Evolutionary conservation across 352 stramenopile species (phyloP).

Genomic region (Globisporangium paroecandrum): DNA sequence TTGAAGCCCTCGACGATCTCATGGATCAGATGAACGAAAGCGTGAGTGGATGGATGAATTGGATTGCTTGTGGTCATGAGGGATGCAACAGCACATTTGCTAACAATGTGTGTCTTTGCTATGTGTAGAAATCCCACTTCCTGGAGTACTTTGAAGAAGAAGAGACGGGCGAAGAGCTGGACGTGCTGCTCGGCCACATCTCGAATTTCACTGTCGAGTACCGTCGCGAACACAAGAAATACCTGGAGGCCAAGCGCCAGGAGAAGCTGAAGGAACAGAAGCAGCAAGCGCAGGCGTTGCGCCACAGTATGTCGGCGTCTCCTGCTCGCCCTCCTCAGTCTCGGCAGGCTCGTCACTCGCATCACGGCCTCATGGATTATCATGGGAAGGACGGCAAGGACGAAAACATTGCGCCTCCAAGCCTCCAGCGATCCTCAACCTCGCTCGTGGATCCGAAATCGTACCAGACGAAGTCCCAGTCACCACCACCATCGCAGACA

Average conservation of each 20-base stretch:
- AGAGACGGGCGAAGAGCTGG: constrained; percentile 71
- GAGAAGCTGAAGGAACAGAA: constrained; percentile 26
- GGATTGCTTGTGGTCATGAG: not conserved
- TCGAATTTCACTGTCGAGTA: constrained; percentile 76
- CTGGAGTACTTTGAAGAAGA: constrained; percentile 85
- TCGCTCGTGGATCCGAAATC: constrained; percentile 5
- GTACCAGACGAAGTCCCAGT: constrained; percentile 1
- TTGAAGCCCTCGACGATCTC: constrained; percentile 43
- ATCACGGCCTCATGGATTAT: constrained; percentile 12
- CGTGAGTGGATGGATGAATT: constrained; percentile 23
- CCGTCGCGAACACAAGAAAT: constrained; percentile 66
- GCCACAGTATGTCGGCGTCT: constrained; percentile 17
- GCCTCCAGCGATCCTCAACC: not conserved
- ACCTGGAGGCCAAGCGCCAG: constrained; percentile 38
- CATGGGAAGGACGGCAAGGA: not conserved
- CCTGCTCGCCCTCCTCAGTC: constrained; percentile 5
- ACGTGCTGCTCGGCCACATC: constrained; percentile 71
- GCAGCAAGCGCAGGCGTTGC: constrained; percentile 14
- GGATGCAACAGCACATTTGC: not conserved
- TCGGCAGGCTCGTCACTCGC: constrained; percentile 16
- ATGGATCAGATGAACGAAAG: constrained; percentile 53
- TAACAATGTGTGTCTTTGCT: not conserved
- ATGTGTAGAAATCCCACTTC: constrained; percentile 59
- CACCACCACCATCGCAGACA: not conserved
- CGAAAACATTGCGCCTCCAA: not conserved